These are phyloP conservation scores for Colletotrichum spaethianum DNA, from an alignment of 2,329 filamentous ascomycete species.

Conservation along the genomic window DNA sequence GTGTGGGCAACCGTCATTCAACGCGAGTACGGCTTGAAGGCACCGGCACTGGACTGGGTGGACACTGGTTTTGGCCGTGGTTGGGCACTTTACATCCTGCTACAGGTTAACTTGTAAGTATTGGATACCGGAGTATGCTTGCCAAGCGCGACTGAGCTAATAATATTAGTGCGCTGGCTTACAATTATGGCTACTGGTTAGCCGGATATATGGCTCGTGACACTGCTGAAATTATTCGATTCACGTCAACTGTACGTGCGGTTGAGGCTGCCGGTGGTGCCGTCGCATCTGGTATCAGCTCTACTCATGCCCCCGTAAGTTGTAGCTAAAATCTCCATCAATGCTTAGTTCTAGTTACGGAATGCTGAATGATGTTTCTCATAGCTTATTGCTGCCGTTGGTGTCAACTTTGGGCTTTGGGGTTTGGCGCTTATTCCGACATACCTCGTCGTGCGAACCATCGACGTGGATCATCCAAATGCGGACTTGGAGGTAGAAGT, in stretches of 20 bases:
- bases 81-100: constrained; percentile 45
- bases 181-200: constrained; percentile 37
- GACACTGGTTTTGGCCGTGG: constrained; percentile 44
- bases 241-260: constrained; percentile 31
- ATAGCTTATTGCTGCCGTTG: constrained; percentile 37
- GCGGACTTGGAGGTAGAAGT: neutral
- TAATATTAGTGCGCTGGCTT: neutral
- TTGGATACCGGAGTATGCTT: no score
- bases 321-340: neutral
- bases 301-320: constrained; percentile 33
- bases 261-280: constrained; percentile 35
- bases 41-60: constrained; percentile 42
- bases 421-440: constrained; percentile 38
- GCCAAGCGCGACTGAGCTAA: neutral
- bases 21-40: constrained; percentile 37
- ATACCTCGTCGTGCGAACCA: constrained; percentile 35
- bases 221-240: constrained; percentile 27
- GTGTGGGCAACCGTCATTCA: constrained; percentile 46
- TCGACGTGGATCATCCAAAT: neutral
- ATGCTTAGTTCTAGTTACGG: neutral
- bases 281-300: constrained; percentile 38
- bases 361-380: neutral
- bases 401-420: constrained; percentile 42
- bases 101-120: constrained; percentile 38
- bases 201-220: constrained; percentile 31